A percentile compares a stretch with the other conserved stretches of the same genome.
Evolutionary conservation across 345 rosid genomes (phyloP).

Genomic region (Durio zibethinus): DNA sequence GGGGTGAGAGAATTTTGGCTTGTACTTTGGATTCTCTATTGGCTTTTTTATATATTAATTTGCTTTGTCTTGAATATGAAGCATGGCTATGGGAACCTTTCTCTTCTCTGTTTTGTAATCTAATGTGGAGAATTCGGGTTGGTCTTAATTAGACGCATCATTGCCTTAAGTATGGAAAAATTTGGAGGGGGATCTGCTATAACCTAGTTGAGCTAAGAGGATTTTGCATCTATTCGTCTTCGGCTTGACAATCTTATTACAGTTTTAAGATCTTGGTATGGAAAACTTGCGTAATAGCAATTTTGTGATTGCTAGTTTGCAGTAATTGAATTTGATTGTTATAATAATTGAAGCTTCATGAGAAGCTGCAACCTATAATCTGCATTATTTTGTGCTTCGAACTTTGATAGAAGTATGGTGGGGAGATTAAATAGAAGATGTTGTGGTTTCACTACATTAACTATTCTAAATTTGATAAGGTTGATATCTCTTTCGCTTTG

Average conservation of each 20-base stretch:
- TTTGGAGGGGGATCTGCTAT: background rate
- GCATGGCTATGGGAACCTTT: background rate
- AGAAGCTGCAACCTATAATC: background rate
- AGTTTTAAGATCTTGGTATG: background rate
- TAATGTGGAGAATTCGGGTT: background rate
- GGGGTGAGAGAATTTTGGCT: background rate
- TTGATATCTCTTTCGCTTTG: background rate
- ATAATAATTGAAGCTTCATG: background rate
- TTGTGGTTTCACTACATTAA: background rate
- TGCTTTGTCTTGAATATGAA: slow-evolving; percentile 5
- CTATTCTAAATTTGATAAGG: background rate
- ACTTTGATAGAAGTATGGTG: background rate
- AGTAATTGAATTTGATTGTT: background rate
- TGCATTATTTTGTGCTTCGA: background rate
- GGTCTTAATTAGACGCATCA: background rate
- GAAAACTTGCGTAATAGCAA: background rate
- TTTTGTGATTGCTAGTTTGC: background rate
- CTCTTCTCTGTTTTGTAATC: background rate
- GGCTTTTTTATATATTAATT: background rate
- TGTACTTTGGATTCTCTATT: background rate
- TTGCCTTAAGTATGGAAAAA: background rate
- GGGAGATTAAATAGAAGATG: background rate
- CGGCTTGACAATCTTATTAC: background rate
- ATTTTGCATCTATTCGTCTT: background rate
- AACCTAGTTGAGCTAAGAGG: background rate